Evolutionary conservation across 768 basidiomycete genomes (phyloP).

Genomic region (Hortiboletus campestris): DNA sequence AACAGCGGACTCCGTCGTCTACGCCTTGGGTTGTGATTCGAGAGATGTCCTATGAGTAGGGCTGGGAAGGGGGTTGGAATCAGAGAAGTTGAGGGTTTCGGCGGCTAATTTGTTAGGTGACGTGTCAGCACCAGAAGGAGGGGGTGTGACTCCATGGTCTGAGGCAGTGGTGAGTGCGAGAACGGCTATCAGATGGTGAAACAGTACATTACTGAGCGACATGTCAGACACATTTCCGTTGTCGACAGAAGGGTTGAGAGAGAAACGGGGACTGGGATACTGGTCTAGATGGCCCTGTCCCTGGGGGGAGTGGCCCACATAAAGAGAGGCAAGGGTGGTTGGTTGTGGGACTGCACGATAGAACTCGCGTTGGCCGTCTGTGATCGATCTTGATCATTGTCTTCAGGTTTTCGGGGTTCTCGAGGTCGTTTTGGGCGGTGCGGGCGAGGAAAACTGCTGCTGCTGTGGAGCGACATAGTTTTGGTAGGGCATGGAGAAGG

Average conservation of each 20-base stretch:
- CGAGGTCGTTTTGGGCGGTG: no score
- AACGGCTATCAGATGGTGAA: conserved; percentile 10
- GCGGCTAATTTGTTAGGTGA: conserved; percentile 19
- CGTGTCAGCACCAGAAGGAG: conserved; percentile 27
- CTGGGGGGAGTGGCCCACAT: conserved; percentile 49
- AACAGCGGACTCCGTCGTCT: no score
- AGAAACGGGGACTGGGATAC: conserved; percentile 9
- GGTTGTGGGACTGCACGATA: conserved; percentile 69
- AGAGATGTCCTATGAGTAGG: conserved; percentile 9
- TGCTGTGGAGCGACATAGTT: conserved; percentile 32
- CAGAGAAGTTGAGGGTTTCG: conserved; percentile 16
- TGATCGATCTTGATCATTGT: conserved; percentile 66
- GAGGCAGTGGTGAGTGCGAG: conserved; percentile 14
- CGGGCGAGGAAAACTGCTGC: conserved; percentile 26
- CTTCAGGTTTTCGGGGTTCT: conserved; percentile 74
- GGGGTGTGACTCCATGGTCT: conserved; percentile 26
- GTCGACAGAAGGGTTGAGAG: no score
- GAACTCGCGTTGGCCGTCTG: conserved; percentile 68
- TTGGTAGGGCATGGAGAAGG: conserved; percentile 41
- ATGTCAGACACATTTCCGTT: no score
- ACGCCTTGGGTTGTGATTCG: no score
- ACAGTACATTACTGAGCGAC: conserved; percentile 37
- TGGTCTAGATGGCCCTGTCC: conserved; percentile 37
- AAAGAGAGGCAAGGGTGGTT: conserved; percentile 58
- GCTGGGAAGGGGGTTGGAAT: conserved; percentile 11